Percentiles rank a stretch among this genome's conserved stretches.
Conservation (phyloP, 306 rosid species). For the Casuarina cunninghamiana region DNA sequence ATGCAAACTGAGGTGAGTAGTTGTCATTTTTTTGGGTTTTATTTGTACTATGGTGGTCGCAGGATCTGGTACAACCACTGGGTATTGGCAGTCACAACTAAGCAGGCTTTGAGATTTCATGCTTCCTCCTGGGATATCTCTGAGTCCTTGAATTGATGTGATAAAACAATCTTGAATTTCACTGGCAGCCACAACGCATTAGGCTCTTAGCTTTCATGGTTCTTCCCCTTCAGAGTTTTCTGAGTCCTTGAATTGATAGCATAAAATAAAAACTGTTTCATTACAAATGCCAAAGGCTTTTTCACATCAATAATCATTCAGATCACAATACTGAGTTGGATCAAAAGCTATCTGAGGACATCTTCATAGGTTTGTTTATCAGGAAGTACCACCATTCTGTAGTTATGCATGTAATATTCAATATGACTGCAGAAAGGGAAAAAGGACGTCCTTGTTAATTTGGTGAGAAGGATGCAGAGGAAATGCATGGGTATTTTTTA, state of each 20-base stretch:
- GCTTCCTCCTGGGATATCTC: too few relatives aligned
- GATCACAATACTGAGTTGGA: background rate
- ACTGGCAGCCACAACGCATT: too few relatives aligned
- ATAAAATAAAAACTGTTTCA: too few relatives aligned
- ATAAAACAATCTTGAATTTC: too few relatives aligned
- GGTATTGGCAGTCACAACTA: background rate
- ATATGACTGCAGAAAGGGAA: background rate
- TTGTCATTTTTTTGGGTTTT: background rate
- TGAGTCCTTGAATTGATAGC: too few relatives aligned
- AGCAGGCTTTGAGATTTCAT: too few relatives aligned
- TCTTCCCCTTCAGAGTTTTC: too few relatives aligned
- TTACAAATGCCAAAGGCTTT: background rate
- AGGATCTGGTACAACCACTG: background rate
- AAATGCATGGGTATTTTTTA: background rate
- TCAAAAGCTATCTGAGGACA: background rate
- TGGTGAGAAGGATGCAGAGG: background rate
- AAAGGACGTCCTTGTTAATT: background rate
- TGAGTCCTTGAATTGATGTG: background rate
- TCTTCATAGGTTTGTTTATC: background rate
- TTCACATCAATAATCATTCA: background rate
- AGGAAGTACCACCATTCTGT: background rate
- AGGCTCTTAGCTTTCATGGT: too few relatives aligned
- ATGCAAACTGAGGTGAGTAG: slow-evolving; percentile 1
- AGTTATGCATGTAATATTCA: background rate
- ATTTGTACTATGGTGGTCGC: background rate